Evolutionary conservation across 371 early-diverging fungal species (phyloP).

Genomic region (Mortierella sp.): DNA sequence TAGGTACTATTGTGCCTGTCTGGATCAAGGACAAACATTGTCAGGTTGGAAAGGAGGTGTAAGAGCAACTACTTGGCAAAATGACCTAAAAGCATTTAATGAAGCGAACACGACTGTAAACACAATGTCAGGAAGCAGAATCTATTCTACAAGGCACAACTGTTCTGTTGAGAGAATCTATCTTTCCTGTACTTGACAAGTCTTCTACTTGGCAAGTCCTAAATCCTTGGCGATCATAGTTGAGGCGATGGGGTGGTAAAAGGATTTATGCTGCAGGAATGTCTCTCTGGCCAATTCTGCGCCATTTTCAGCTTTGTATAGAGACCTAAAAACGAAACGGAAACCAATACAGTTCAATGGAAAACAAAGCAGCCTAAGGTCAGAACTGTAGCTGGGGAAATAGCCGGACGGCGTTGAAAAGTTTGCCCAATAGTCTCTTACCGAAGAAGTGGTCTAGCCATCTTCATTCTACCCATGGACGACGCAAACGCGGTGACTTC

Average conservation of each 20-base stretch:
- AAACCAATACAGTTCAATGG: not conserved
- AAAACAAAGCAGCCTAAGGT: no score
- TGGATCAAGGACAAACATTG: constrained; percentile 49
- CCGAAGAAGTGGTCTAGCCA: constrained; percentile 18
- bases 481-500: constrained; percentile 85
- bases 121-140: no score
- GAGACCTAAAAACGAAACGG: constrained; percentile 30
- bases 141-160: no score
- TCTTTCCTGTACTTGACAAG: not conserved
- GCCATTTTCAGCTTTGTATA: constrained; percentile 75
- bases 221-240: constrained; percentile 75
- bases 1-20: constrained; percentile 43
- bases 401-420: no score
- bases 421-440: constrained; percentile 68
- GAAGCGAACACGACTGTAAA: no score
- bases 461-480: constrained; percentile 95
- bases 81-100: not conserved
- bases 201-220: constrained; percentile 23
- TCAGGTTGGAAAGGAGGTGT: constrained; percentile 33
- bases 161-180: no score
- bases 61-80: not conserved
- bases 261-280: constrained; percentile 78
- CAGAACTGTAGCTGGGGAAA: no score
- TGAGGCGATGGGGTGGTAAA: constrained; percentile 95
- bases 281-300: constrained; percentile 82